A percentile compares a stretch with the other conserved stretches of the same genome.
phyloP scores from a whole-genome alignment of 805 yeast genomes.

The Candida bentonensis region DNA sequence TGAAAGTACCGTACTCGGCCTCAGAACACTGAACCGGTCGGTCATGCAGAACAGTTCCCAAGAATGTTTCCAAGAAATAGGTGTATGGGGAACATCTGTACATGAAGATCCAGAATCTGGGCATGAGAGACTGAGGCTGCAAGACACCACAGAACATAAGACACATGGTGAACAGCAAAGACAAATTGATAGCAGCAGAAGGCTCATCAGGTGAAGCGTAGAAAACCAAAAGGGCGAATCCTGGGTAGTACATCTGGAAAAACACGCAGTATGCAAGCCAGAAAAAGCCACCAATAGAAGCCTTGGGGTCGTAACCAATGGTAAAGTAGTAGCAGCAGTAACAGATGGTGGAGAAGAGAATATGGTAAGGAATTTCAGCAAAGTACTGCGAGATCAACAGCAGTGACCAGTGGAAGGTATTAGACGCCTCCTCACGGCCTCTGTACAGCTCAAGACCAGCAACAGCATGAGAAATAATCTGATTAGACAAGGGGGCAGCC shows the following conservation, averaged over 20 bases:
- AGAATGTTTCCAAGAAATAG: slow-evolving; percentile 47
- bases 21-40: slow-evolving; percentile 35
- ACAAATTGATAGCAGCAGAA: slow-evolving; percentile 46
- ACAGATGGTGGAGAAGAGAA: slow-evolving; percentile 34
- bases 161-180: slow-evolving; percentile 42
- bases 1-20: slow-evolving; percentile 34
- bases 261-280: slow-evolving; percentile 36
- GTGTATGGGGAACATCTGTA: slow-evolving; percentile 59
- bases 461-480: slow-evolving; percentile 46
- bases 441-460: slow-evolving; percentile 49
- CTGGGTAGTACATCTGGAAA: slow-evolving; percentile 36
- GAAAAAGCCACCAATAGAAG: slow-evolving; percentile 35
- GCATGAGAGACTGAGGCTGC: slow-evolving; percentile 43
- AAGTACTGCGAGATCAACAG: slow-evolving; percentile 39
- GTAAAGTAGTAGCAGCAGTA: slow-evolving; percentile 43
- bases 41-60: slow-evolving; percentile 35
- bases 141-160: slow-evolving; percentile 59
- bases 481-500: slow-evolving; percentile 46
- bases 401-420: slow-evolving; percentile 60
- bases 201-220: slow-evolving; percentile 53
- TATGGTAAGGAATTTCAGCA: slow-evolving; percentile 48
- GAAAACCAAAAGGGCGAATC: slow-evolving; percentile 41
- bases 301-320: slow-evolving; percentile 27
- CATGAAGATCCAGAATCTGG: slow-evolving; percentile 79
- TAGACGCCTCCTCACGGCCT: slow-evolving; percentile 56